Percentiles rank a stretch among this genome's conserved stretches.
Conservation (phyloP, 352 stramenopile species). For the Phytophthora pini region DNA sequence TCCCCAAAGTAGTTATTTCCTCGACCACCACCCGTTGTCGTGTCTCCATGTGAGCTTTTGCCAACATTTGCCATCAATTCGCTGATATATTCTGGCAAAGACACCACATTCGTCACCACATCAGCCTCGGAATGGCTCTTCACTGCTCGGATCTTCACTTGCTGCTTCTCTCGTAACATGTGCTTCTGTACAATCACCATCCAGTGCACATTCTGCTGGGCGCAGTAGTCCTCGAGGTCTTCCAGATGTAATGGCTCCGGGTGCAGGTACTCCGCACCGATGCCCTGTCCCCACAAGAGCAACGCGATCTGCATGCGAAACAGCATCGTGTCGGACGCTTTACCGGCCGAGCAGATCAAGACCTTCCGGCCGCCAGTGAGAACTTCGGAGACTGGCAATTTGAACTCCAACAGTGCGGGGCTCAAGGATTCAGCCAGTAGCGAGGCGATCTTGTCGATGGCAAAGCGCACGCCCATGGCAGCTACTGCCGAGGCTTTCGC, state of each 20-base stretch:
- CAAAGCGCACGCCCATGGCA: conserved; percentile 87
- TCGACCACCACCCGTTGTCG: conserved; percentile 19
- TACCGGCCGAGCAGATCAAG: conserved; percentile 80
- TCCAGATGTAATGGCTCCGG: conserved; percentile 80
- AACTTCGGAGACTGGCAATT: conserved; percentile 41
- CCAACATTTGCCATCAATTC: conserved; percentile 46
- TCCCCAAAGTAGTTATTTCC: conserved; percentile 37
- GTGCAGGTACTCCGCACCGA: conserved; percentile 85
- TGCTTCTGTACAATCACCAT: conserved; percentile 91
- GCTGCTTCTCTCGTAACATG: conserved; percentile 84
- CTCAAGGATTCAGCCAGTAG: conserved; percentile 58
- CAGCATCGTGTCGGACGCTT: conserved; percentile 73
- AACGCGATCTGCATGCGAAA: conserved; percentile 84
- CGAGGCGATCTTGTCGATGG: conserved; percentile 87
- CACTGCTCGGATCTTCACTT: conserved; percentile 82
- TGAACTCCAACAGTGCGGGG: conserved; percentile 39
- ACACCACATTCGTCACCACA: conserved; percentile 64
- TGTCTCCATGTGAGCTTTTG: conserved; percentile 29
- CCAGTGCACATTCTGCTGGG: conserved; percentile 75
- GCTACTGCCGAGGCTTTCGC: conserved; percentile 73
- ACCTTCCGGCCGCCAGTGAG: conserved; percentile 58
- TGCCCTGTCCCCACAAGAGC: conserved; percentile 74
- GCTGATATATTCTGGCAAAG: conserved; percentile 71
- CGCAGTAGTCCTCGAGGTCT: conserved; percentile 85
- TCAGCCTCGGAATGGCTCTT: conserved; percentile 76